phyloP scores from a whole-genome alignment of 2,329 filamentous ascomycete genomes.

The Ascomycota sp. region DNA sequence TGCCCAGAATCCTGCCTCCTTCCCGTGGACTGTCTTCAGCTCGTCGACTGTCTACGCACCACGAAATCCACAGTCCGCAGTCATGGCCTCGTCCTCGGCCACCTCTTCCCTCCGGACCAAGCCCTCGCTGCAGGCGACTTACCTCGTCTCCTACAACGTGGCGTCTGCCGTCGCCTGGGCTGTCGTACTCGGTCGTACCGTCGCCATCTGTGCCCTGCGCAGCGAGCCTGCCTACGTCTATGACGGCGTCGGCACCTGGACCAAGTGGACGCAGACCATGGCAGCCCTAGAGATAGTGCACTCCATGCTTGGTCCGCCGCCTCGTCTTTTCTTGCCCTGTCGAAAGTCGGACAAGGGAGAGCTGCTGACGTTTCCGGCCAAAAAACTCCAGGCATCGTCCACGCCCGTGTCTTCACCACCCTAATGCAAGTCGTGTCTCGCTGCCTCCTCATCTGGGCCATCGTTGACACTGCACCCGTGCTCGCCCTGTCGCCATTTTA shows the following conservation, averaged over 20 bases:
- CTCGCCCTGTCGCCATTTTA: constrained; percentile 43
- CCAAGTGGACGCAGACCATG: constrained; percentile 64
- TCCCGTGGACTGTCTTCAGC: too few species aligned
- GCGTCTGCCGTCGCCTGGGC: constrained; percentile 60
- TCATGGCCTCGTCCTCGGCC: neutral
- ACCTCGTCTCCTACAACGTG: constrained; percentile 75
- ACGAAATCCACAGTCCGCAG: neutral
- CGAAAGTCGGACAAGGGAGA: neutral
- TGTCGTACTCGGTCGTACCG: constrained; percentile 49
- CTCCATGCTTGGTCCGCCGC: constrained; percentile 45
- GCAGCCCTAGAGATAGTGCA: constrained; percentile 73
- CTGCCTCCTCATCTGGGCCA: constrained; percentile 72
- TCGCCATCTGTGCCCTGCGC: constrained; percentile 29
- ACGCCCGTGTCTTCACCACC: constrained; percentile 70
- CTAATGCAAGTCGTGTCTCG: constrained; percentile 77
- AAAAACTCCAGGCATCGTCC: constrained; percentile 46
- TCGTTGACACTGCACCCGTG: constrained; percentile 54
- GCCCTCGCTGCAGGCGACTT: constrained; percentile 22
- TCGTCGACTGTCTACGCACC: too few species aligned
- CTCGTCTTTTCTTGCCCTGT: neutral
- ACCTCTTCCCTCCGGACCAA: too few species aligned
- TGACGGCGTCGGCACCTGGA: constrained; percentile 41
- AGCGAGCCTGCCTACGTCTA: constrained; percentile 37
- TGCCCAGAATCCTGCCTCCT: too few species aligned
- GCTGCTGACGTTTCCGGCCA: neutral